Percentiles rank a stretch among this genome's conserved stretches.
Evolutionary conservation across 805 yeast genomes (phyloP).

Genomic region (Monosporozyma unispora): DNA sequence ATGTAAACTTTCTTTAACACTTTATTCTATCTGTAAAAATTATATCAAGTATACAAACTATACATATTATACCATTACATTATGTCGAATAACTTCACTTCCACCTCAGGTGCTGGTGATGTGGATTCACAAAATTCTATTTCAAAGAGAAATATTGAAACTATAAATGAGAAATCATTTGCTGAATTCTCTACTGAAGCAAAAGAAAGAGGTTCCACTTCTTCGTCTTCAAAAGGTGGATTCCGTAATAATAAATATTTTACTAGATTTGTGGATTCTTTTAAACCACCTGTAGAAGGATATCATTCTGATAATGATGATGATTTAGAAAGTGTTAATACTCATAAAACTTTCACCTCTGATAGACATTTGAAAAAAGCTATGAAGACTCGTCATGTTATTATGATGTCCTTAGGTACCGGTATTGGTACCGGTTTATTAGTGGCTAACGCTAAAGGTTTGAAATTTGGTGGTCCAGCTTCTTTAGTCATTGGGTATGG

Average conservation of each 20-base stretch:
- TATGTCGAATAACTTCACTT: background rate
- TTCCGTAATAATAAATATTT: background rate
- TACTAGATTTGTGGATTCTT: slow-evolving; percentile 17
- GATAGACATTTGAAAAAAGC: slow-evolving; percentile 12
- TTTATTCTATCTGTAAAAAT: too few species aligned
- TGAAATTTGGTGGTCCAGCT: slow-evolving; percentile 38
- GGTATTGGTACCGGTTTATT: slow-evolving; percentile 70
- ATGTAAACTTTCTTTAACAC: too few species aligned
- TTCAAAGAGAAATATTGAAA: slow-evolving; percentile 1
- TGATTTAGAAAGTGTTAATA: slow-evolving; percentile 7
- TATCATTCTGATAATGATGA: slow-evolving; percentile 2
- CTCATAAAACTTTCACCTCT: slow-evolving; percentile 6
- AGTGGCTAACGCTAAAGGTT: slow-evolving; percentile 45
- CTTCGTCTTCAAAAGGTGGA: too few species aligned
- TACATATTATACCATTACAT: background rate
- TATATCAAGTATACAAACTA: too few species aligned
- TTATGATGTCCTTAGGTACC: slow-evolving; percentile 75
- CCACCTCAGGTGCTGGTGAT: background rate
- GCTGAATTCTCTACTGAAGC: slow-evolving; percentile 1
- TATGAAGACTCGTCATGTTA: slow-evolving; percentile 40
- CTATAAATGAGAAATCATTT: slow-evolving; percentile 3
- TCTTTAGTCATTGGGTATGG: slow-evolving; percentile 45
- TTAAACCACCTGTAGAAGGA: slow-evolving; percentile 14
- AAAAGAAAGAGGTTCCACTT: background rate
- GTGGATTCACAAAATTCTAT: slow-evolving; percentile 1